These are phyloP conservation scores for Fulvia fulva DNA, from an alignment of 2,329 filamentous ascomycete species.

Conservation along the genomic window DNA sequence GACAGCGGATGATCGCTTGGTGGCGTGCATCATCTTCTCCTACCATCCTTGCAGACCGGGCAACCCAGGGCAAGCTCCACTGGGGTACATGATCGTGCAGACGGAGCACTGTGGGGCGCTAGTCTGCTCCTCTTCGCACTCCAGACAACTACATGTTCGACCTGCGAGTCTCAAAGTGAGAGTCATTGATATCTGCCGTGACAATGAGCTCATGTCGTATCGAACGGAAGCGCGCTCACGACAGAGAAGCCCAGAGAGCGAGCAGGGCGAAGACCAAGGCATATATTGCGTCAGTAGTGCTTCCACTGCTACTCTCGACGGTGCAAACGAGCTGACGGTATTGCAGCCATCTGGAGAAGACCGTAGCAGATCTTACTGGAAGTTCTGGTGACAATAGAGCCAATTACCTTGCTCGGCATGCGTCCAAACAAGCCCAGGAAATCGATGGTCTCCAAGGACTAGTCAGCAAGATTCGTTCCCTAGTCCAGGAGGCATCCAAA, in stretches of 20 bases:
- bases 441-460: slow-evolving; percentile 22
- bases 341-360: slow-evolving; percentile 21
- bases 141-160: not conserved
- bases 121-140: not conserved
- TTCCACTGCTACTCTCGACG: not conserved
- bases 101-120: not conserved
- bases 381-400: slow-evolving; percentile 18
- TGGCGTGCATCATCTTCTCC: not conserved
- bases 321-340: not conserved
- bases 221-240: slow-evolving; percentile 27
- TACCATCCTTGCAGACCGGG: not conserved
- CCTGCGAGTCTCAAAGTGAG: not conserved
- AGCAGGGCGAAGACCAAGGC: slow-evolving; percentile 24
- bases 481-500: slow-evolving; percentile 21
- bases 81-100: not conserved
- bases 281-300: slow-evolving; percentile 12
- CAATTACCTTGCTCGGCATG: slow-evolving; percentile 22
- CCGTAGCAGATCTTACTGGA: slow-evolving; percentile 19
- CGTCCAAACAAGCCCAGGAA: slow-evolving; percentile 20
- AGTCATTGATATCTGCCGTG: not conserved
- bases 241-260: slow-evolving; percentile 21
- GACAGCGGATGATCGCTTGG: too few species aligned
- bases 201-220: slow-evolving; percentile 17
- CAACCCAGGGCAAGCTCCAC: not conserved
- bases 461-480: slow-evolving; percentile 18